Evolutionary conservation across 805 yeast genomes (phyloP).

Genomic region (Candida loeiensis): DNA sequence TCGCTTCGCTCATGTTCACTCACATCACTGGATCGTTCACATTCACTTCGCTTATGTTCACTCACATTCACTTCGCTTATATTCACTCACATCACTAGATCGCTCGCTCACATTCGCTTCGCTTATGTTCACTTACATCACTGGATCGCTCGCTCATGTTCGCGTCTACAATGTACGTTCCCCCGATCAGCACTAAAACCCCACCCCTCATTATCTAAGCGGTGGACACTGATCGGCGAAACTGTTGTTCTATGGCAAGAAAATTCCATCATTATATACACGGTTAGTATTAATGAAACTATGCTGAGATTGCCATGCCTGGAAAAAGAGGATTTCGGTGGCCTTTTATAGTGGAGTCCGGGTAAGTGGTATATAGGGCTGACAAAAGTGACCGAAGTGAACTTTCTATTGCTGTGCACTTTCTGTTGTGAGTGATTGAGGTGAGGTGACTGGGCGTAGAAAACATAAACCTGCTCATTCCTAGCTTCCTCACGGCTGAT

Average conservation of each 20-base stretch:
- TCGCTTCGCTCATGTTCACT: too few relatives aligned
- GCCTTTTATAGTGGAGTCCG: conserved; percentile 7
- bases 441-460: too few relatives aligned
- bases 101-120: too few relatives aligned
- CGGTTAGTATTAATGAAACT: conserved; percentile 38
- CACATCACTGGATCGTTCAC: too few relatives aligned
- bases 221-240: conserved; percentile 25
- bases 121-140: neutral
- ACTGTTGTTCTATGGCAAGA: conserved; percentile 36
- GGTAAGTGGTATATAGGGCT: conserved; percentile 7
- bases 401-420: too few relatives aligned
- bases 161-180: conserved; percentile 18
- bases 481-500: too few relatives aligned
- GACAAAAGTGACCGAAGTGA: too few relatives aligned
- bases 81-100: too few relatives aligned
- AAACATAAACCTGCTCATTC: too few relatives aligned
- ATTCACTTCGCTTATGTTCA: too few relatives aligned
- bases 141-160: neutral
- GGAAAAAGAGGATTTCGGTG: conserved; percentile 1
- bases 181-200: conserved; percentile 15
- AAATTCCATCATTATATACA: conserved; percentile 45
- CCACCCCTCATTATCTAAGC: conserved; percentile 9
- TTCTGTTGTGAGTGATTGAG: too few relatives aligned
- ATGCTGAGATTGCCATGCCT: conserved; percentile 42
- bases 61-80: too few relatives aligned